Evolutionary conservation across 306 rosid genomes (phyloP).

Genomic region (Heteromeles arbutifolia): DNA sequence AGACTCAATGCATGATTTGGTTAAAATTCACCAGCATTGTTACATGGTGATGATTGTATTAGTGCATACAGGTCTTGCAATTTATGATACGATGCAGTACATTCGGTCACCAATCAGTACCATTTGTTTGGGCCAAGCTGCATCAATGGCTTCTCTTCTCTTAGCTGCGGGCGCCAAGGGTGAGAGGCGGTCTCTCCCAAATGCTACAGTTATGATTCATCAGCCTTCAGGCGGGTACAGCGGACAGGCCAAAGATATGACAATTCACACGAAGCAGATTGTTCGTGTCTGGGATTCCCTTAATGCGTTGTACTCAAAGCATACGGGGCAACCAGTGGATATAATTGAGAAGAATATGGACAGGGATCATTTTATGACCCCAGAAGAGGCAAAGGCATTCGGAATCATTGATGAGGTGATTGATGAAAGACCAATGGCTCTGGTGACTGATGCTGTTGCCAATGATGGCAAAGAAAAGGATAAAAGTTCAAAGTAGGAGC

Average conservation of each 20-base stretch:
- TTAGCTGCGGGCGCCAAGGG: slow-evolving; percentile 93
- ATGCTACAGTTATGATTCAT: slow-evolving; percentile 88
- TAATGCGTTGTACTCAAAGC: slow-evolving; percentile 67
- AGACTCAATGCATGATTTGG: not conserved
- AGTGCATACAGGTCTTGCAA: slow-evolving; percentile 73
- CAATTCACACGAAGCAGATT: slow-evolving; percentile 89
- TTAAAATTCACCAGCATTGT: not conserved
- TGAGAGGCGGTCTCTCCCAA: slow-evolving; percentile 85
- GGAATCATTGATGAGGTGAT: slow-evolving; percentile 94
- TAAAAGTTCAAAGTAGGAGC: slow-evolving; percentile 31
- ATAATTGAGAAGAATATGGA: slow-evolving; percentile 73
- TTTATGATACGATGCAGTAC: slow-evolving; percentile 97
- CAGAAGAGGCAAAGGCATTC: slow-evolving; percentile 80
- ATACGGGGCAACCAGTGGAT: slow-evolving; percentile 63
- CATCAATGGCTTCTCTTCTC: slow-evolving; percentile 94
- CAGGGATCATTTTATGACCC: slow-evolving; percentile 79
- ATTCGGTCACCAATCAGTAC: slow-evolving; percentile 82
- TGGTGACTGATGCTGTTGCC: slow-evolving; percentile 80
- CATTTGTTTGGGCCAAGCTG: slow-evolving; percentile 92
- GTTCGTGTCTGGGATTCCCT: slow-evolving; percentile 74
- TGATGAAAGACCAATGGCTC: slow-evolving; percentile 74
- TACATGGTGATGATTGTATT: not conserved
- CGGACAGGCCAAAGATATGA: slow-evolving; percentile 93
- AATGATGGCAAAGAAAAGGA: slow-evolving; percentile 60
- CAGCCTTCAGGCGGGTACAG: slow-evolving; percentile 95